These are phyloP conservation scores for Pseudocohnilembus persalinus DNA, from an alignment of 169 alveolate species.

Conservation along the genomic window DNA sequence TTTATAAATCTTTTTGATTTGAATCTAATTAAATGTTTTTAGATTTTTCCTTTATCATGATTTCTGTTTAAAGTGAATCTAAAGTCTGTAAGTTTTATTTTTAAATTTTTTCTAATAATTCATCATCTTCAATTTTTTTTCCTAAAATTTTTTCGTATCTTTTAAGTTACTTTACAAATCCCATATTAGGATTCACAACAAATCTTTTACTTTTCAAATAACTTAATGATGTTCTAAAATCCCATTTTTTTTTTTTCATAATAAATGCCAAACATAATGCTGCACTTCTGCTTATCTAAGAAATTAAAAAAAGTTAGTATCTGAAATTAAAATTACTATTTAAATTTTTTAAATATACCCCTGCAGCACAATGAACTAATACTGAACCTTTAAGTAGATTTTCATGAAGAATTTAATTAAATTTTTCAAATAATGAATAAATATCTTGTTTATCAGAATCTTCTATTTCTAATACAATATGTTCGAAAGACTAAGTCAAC, in stretches of 20 bases:
- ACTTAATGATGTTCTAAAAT: constrained; percentile 35
- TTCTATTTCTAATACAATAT: constrained; percentile 13
- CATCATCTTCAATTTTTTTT: background rate
- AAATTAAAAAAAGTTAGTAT: constrained; percentile 56
- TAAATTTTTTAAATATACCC: background rate
- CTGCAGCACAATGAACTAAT: constrained; percentile 50
- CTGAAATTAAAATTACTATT: constrained; percentile 28
- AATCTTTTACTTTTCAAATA: constrained; percentile 45
- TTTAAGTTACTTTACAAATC: constrained; percentile 53
- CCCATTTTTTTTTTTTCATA: constrained; percentile 44
- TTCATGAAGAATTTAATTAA: constrained; percentile 12
- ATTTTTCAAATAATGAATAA: background rate
- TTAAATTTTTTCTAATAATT: too few species aligned
- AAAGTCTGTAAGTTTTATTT: too few species aligned
- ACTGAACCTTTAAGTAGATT: constrained; percentile 35
- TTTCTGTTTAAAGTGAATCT: background rate
- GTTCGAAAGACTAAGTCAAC: constrained; percentile 17
- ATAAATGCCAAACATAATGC: constrained; percentile 66
- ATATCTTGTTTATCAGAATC: constrained; percentile 13
- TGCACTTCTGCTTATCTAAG: constrained; percentile 62
- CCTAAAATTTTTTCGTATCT: constrained; percentile 47
- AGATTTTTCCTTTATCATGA: background rate
- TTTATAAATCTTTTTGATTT: background rate
- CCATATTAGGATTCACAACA: constrained; percentile 57
- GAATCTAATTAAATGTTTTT: background rate